These are phyloP conservation scores for Breynia disticha DNA, from an alignment of 441 rosid genomes.

Conservation along the genomic window DNA sequence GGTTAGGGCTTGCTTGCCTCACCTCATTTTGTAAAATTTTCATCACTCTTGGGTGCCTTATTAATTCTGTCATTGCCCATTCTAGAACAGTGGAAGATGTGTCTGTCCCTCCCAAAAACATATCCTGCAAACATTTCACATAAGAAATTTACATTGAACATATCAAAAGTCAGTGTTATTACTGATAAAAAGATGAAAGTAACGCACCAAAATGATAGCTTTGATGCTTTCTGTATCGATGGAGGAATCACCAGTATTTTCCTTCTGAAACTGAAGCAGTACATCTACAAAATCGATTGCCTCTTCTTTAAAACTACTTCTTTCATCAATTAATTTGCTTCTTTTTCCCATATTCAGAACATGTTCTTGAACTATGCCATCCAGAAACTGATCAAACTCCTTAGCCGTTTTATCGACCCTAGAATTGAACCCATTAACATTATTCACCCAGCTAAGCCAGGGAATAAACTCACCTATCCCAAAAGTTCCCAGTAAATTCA, in stretches of 20 bases:
- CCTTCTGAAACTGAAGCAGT: slow-evolving; percentile 28
- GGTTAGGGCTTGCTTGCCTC: neutral
- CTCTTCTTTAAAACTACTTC: neutral
- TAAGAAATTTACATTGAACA: neutral
- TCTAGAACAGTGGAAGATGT: slow-evolving; percentile 24
- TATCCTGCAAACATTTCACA: slow-evolving; percentile 20
- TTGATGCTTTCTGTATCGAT: slow-evolving; percentile 20
- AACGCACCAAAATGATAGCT: slow-evolving; percentile 21
- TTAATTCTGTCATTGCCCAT: slow-evolving; percentile 41
- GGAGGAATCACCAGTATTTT: slow-evolving; percentile 12
- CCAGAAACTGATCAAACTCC: slow-evolving; percentile 36
- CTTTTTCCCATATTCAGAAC: neutral
- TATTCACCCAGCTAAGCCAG: slow-evolving; percentile 34
- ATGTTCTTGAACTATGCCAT: slow-evolving; percentile 36
- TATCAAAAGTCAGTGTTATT: neutral
- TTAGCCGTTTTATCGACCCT: slow-evolving; percentile 24
- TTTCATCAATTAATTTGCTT: too few species aligned
- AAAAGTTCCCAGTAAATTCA: slow-evolving; percentile 33
- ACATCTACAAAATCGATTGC: slow-evolving; percentile 25
- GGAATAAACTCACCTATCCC: slow-evolving; percentile 42
- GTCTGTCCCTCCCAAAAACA: slow-evolving; percentile 37
- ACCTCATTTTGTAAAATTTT: slow-evolving; percentile 26
- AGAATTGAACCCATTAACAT: slow-evolving; percentile 32
- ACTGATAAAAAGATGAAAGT: neutral
- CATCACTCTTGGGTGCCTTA: slow-evolving; percentile 25